Evolutionary conservation across 257 asterid genomes (phyloP).

Genomic region (Petrea volubilis): DNA sequence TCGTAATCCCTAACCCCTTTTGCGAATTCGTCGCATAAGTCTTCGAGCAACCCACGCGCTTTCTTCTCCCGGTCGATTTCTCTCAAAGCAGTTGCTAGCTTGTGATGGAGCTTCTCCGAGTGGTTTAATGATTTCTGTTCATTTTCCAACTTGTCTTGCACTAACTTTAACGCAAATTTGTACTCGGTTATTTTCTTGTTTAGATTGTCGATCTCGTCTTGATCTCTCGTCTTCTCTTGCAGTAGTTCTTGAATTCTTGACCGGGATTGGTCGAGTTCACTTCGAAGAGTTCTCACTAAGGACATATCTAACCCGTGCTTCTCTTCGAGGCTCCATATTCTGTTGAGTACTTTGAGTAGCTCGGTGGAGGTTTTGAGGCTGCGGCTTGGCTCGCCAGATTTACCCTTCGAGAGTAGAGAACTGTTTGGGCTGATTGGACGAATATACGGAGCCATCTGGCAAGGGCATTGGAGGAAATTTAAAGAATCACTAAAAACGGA

Average conservation of each 20-base stretch:
- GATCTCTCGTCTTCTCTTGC: conserved; percentile 58
- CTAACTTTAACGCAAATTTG: conserved; percentile 39
- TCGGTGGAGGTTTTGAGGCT: conserved; percentile 75
- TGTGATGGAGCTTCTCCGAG: conserved; percentile 54
- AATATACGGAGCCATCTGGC: conserved; percentile 60
- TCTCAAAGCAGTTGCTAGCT: conserved; percentile 45
- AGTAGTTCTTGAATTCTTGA: conserved; percentile 44
- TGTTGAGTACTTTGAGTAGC: conserved; percentile 73
- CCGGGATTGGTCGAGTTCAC: conserved; percentile 59
- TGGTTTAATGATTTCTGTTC: conserved; percentile 60
- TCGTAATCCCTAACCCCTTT: conserved; percentile 70
- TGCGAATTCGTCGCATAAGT: conserved; percentile 90
- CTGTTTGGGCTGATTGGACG: conserved; percentile 38
- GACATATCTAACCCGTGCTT: conserved; percentile 62
- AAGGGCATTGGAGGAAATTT: conserved; percentile 1
- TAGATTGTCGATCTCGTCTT: conserved; percentile 42
- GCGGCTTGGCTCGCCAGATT: conserved; percentile 51
- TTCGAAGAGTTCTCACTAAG: conserved; percentile 55
- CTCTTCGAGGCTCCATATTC: conserved; percentile 94
- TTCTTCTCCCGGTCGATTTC: conserved; percentile 65
- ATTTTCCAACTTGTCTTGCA: conserved; percentile 48
- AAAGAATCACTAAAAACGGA: not conserved
- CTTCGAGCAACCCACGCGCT: conserved; percentile 63
- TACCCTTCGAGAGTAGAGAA: conserved; percentile 44
- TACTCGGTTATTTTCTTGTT: conserved; percentile 42